Base-by-base conservation (phyloP, 2,329 filamentous ascomycete genomes). In the Albifimbria verrucaria region DNA sequence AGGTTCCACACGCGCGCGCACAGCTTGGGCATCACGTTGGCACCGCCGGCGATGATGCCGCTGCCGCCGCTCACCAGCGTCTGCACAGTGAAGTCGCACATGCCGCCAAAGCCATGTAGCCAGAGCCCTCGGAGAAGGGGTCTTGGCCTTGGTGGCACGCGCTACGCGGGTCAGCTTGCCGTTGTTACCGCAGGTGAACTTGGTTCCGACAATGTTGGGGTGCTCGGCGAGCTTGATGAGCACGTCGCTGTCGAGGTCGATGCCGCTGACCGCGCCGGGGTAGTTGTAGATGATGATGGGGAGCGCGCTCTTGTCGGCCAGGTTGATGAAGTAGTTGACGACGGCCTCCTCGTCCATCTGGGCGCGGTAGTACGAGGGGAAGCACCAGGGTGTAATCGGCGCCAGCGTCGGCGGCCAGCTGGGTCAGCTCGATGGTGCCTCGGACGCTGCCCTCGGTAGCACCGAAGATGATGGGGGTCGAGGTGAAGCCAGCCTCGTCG, bases 281-380 rank as follows among this genome's bases (percentile, higher is more conserved):
- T 94, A 96, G 77, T 95, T 96, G 82, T 96, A 96, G 47, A 96
- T 76, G 58, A 95, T 82, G 51, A 96, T 70, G n/a, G 90, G 89
- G 9, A 94, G 74, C 5, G 89, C 87, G 49, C 86, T 89, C 39
- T 71, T 78, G 68, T 93, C 88, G 47, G 91, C 91, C 5, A 96
- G 89, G 52, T 81, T 79, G 52, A 77, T 81, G 75, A 87, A 92
- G 76, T 88, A 92, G 61, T 87, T 81, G 65, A 86, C 81, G 54
- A 95, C 78, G 55, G 88, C 81, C 49, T 85, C 80, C 62, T 92
- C 88, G 67, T 89, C 87, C 70, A 90, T 86, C 61, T 88, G 86
- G 50, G 81, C 80, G 52, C 88, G 86, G 80, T 92, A 96, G 77
- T 95, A 96, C 57, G 85, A 89, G 0, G 91, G 90, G 0, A 90